Evolutionary conservation across 805 yeast species (phyloP).

Genomic region (Tetrapisispora pingtungensis): DNA sequence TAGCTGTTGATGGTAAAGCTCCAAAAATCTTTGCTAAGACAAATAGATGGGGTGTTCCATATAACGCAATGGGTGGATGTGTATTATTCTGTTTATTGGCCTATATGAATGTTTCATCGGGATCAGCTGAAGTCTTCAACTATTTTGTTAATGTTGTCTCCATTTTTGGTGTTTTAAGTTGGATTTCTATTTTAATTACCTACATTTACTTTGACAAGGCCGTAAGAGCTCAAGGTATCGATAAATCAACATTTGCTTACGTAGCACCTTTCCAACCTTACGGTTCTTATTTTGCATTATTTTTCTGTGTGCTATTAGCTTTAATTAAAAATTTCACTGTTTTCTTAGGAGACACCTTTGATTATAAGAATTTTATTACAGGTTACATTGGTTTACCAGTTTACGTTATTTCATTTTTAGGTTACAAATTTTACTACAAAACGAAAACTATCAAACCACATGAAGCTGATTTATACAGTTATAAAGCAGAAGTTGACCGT

Average conservation of each 20-base stretch:
- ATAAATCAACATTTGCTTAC: slow-evolving; percentile 46
- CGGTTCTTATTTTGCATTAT: slow-evolving; percentile 50
- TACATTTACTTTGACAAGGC: slow-evolving; percentile 60
- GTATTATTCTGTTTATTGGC: slow-evolving; percentile 53
- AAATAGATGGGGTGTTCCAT: slow-evolving; percentile 63
- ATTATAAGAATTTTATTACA: slow-evolving; percentile 59
- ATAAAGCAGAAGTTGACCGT: slow-evolving; percentile 21
- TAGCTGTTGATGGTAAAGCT: slow-evolving; percentile 65
- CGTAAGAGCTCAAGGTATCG: slow-evolving; percentile 55
- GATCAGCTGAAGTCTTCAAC: slow-evolving; percentile 47
- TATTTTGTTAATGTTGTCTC: slow-evolving; percentile 72
- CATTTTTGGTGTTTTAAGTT: slow-evolving; percentile 63
- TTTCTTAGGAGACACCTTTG: slow-evolving; percentile 51
- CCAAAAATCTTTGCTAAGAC: slow-evolving; percentile 58
- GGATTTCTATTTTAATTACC: slow-evolving; percentile 62
- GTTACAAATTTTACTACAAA: slow-evolving; percentile 48
- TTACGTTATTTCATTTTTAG: slow-evolving; percentile 42
- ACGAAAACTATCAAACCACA: slow-evolving; percentile 40
- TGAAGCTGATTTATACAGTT: slow-evolving; percentile 42
- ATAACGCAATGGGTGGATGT: slow-evolving; percentile 42
- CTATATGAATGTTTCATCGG: slow-evolving; percentile 54
- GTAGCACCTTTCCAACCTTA: slow-evolving; percentile 61
- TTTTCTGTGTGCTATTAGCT: slow-evolving; percentile 43
- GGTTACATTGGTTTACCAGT: slow-evolving; percentile 64
- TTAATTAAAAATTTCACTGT: slow-evolving; percentile 65